Percentiles rank a stretch among this genome's conserved stretches.
Conservation (phyloP, 2,329 filamentous ascomycete species). For the Xylariales sp. region DNA sequence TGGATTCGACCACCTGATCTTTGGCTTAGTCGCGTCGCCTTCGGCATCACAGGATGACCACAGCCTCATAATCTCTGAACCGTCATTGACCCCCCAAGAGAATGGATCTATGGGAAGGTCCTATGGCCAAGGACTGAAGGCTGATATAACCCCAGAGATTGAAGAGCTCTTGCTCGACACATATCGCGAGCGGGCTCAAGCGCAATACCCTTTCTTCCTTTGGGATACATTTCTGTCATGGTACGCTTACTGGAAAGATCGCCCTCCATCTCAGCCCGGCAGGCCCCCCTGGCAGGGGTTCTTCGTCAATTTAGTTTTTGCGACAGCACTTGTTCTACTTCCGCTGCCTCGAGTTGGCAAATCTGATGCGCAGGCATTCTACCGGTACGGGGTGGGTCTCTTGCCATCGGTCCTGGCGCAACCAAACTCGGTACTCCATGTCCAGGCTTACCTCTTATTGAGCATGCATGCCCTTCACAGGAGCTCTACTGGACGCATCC, state of each 20-base stretch:
- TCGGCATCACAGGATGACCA: not conserved
- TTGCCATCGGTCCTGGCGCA: constrained; percentile 3
- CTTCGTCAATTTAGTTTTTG: constrained; percentile 6
- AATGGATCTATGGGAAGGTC: not conserved
- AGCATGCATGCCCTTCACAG: constrained; percentile 8
- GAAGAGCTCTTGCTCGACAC: constrained; percentile 1
- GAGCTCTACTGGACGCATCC: constrained; percentile 2
- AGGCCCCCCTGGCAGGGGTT: constrained; percentile 5
- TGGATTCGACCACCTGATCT: constrained; percentile 4
- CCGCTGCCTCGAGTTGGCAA: not conserved
- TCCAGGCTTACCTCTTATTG: constrained; percentile 7
- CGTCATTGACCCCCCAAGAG: not conserved
- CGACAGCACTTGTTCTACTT: constrained; percentile 4
- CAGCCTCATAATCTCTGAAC: not conserved
- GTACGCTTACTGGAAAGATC: not conserved
- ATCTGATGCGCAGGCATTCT: constrained; percentile 1
- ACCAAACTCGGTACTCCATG: constrained; percentile 6
- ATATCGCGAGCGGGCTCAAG: constrained; percentile 7
- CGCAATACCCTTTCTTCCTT: constrained; percentile 5
- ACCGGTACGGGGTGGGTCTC: not conserved
- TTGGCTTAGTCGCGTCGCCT: not conserved
- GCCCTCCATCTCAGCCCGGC: not conserved
- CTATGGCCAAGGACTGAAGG: not conserved
- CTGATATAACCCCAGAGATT: not conserved
- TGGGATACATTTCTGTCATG: constrained; percentile 3